phyloP scores from a whole-genome alignment of 2,329 filamentous ascomycete species.

The Cercospora janseana region DNA sequence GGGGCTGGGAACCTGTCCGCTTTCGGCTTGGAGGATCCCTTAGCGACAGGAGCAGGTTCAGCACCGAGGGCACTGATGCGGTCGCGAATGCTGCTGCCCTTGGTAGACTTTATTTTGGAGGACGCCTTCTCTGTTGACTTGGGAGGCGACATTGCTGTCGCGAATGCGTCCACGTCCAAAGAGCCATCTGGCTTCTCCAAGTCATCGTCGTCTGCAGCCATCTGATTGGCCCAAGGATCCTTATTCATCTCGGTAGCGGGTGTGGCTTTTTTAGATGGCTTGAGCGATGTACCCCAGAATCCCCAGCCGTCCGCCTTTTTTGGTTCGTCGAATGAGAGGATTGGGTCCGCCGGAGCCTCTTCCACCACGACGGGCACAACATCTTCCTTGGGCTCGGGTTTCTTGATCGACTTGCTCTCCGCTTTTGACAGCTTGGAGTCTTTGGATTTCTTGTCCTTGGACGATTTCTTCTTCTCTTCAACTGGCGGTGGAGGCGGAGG shows the following conservation, averaged over 20 bases:
- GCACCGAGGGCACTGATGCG: slow-evolving; percentile 50
- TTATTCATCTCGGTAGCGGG: slow-evolving; percentile 35
- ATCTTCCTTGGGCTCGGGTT: slow-evolving; percentile 39
- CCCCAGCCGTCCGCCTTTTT: slow-evolving; percentile 41
- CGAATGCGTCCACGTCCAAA: slow-evolving; percentile 42
- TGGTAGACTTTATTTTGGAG: slow-evolving; percentile 45
- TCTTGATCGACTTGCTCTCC: slow-evolving; percentile 35
- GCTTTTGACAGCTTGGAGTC: slow-evolving; percentile 28
- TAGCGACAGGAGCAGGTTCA: slow-evolving; percentile 39
- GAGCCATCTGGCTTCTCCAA: slow-evolving; percentile 47
- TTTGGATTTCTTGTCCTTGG: slow-evolving; percentile 34
- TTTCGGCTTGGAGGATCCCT: slow-evolving; percentile 37
- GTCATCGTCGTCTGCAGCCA: slow-evolving; percentile 38
- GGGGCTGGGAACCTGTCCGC: slow-evolving; percentile 30
- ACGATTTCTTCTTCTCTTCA: slow-evolving; percentile 30
- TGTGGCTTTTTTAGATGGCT: slow-evolving; percentile 44
- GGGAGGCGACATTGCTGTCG: slow-evolving; percentile 41
- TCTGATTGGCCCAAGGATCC: slow-evolving; percentile 44
- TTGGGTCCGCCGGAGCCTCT: slow-evolving; percentile 22
- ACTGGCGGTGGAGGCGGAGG: slow-evolving; percentile 14
- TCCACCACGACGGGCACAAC: slow-evolving; percentile 26
- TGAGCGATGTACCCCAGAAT: slow-evolving; percentile 48
- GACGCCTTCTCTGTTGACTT: slow-evolving; percentile 44
- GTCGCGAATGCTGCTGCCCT: slow-evolving; percentile 51
- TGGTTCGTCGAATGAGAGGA: slow-evolving; percentile 24